Percentiles rank a stretch among this genome's conserved stretches.
Conservation (phyloP, 1,284 basidiomycete species). For the Moesziomyces aphidis region DNA sequence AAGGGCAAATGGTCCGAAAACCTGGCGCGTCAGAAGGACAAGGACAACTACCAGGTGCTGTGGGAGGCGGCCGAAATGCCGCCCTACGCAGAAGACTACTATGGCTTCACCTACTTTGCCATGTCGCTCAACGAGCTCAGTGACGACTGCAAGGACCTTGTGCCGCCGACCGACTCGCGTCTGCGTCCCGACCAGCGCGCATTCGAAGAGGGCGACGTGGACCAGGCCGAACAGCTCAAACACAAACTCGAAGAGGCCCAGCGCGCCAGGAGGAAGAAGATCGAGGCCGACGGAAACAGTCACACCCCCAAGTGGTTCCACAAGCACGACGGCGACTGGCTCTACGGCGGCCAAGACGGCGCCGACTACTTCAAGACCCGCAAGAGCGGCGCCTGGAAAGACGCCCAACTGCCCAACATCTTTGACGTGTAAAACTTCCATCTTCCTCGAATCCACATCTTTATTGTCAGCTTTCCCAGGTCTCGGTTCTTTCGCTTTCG, state of each 20-base stretch:
- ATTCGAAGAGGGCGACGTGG: slow-evolving; percentile 82
- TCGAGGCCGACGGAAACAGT: slow-evolving; percentile 66
- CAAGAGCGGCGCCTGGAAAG: slow-evolving; percentile 36
- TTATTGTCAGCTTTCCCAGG: too few relatives aligned
- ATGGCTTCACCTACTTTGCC: slow-evolving; percentile 67
- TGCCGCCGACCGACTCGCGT: slow-evolving; percentile 88
- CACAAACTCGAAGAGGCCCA: slow-evolving; percentile 76
- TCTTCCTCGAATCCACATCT: too few relatives aligned
- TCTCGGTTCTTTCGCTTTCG: background rate
- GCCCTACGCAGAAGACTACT: slow-evolving; percentile 58
- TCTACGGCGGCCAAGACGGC: slow-evolving; percentile 55
- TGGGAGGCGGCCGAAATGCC: slow-evolving; percentile 66
- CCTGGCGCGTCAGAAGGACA: slow-evolving; percentile 53
- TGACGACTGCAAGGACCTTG: slow-evolving; percentile 74
- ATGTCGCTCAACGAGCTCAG: slow-evolving; percentile 65
- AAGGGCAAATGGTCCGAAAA: slow-evolving; percentile 65
- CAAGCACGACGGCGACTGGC: slow-evolving; percentile 53
- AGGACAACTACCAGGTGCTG: slow-evolving; percentile 62
- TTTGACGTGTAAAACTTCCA: slow-evolving; percentile 30
- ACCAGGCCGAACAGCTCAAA: slow-evolving; percentile 82
- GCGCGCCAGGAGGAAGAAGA: slow-evolving; percentile 66
- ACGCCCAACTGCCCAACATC: slow-evolving; percentile 21
- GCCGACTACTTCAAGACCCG: slow-evolving; percentile 50
- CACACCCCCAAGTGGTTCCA: slow-evolving; percentile 63
- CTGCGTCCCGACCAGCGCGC: slow-evolving; percentile 86